Percentiles rank a stretch among this genome's conserved stretches.
These are phyloP conservation scores for Neurospora tetrasperma DNA, from an alignment of 495 filamentous ascomycete species.

Conservation along the genomic window DNA sequence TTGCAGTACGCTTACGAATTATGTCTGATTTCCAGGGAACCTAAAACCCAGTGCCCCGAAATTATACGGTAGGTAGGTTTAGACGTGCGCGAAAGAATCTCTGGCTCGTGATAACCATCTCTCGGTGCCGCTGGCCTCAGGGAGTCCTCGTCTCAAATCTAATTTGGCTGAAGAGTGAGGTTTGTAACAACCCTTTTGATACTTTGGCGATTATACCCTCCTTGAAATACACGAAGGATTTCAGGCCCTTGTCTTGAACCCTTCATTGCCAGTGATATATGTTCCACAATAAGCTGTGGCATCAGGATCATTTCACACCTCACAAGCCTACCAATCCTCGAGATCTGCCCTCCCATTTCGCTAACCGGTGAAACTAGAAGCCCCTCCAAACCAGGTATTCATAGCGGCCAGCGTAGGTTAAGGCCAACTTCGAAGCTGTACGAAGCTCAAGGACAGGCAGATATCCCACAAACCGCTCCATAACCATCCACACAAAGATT, in stretches of 20 bases:
- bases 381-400: neutral
- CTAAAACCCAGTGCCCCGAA: too few relatives aligned
- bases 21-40: too few relatives aligned
- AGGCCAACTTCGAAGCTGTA: neutral
- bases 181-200: too few relatives aligned
- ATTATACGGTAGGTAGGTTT: neutral
- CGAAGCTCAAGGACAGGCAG: neutral
- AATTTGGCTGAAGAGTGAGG: neutral
- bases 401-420: neutral
- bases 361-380: neutral
- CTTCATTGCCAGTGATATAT: neutral
- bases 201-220: neutral
- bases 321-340: neutral
- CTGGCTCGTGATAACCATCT: neutral
- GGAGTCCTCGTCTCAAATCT: neutral
- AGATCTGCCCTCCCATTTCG: neutral
- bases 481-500: neutral
- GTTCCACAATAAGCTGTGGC: neutral
- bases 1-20: too few relatives aligned
- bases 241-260: neutral
- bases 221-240: neutral
- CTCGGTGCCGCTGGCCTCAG: neutral
- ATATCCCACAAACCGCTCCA: neutral
- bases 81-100: neutral
- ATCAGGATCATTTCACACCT: neutral